Evolutionary conservation across 2,329 filamentous ascomycete genomes (phyloP), one percentile per base, ranked within the genome.

Genomic region (Cylindrodendrum hubeiense): DNA sequence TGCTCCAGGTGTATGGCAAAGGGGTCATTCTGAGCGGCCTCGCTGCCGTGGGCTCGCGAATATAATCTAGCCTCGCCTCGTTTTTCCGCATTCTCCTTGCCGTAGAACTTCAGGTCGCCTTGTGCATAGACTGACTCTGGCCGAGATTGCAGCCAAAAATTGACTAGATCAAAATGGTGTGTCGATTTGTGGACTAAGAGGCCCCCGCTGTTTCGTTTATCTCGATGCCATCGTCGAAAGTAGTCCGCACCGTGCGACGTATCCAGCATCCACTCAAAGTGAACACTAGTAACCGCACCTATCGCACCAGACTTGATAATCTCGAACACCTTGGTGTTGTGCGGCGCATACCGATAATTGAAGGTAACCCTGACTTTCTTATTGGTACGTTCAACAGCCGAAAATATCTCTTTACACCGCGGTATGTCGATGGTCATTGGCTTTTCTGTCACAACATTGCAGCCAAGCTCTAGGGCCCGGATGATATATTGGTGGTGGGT

Each of bases 251-350:
- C 87, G 71, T 90, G 88, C 17, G 83, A 83, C 7, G 87, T 89
- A 75, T 90, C 87, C 50, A 90, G 83, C 79, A 89, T 83, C 88
- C 88, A 90, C 76, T 90, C 87, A 61, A 90, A 89, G 71, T 90
- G 87, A 22, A 90, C 84, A 8, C 83, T 86, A 3, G 84, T 85
- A 3, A 90, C 85, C 10, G 78, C 79, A 1, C 88, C 88, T 61
- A 90, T 88, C 1, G 84, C 85, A 0, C 86, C 86, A 0, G 84
- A 82, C 3, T 78, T 81, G 4, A 90, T 68, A 1, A 90, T 68
- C 73, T 88, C 84, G 65, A 82, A 85, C 2, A 90, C 81, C 65
- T 86, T 87, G 13, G 87, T 90, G 76, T 90, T 89, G 77, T 90
- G 88, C 19, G 88, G 88, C 41, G 87, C 87, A 71, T 90, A 90